phyloP scores from a whole-genome alignment of 2,329 filamentous ascomycete species.

The Arthrinium phaeospermum region DNA sequence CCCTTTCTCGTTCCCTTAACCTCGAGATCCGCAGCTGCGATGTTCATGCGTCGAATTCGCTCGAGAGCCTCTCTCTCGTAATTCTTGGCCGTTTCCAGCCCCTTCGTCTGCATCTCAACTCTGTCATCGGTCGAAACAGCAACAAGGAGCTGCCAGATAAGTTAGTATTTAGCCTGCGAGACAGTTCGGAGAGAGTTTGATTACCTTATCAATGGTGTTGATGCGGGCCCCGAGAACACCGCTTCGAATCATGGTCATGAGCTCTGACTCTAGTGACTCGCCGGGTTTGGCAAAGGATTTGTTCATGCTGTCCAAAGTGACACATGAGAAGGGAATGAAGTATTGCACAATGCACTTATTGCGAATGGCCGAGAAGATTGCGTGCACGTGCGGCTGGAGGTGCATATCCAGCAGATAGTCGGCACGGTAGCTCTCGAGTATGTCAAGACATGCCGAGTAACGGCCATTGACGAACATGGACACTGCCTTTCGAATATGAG shows the following conservation, averaged over 20 bases:
- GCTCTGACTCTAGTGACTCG: constrained; percentile 72
- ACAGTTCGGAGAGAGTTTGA: constrained; percentile 24
- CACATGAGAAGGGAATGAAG: constrained; percentile 86
- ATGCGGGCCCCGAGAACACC: constrained; percentile 78
- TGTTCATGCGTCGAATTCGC: constrained; percentile 77
- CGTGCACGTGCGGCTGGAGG: constrained; percentile 73
- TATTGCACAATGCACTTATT: constrained; percentile 94
- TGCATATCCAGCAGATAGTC: constrained; percentile 94
- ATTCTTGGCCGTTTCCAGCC: constrained; percentile 69
- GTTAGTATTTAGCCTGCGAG: constrained; percentile 27
- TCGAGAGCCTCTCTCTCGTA: constrained; percentile 80
- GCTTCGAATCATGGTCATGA: constrained; percentile 77
- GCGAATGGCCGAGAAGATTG: constrained; percentile 76
- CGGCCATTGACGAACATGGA: constrained; percentile 88
- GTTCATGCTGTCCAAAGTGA: constrained; percentile 80
- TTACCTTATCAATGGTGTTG: constrained; percentile 78
- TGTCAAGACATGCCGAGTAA: constrained; percentile 83
- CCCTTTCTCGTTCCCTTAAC: constrained; percentile 51
- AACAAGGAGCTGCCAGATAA: constrained; percentile 65
- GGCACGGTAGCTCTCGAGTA: constrained; percentile 78
- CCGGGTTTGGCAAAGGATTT: constrained; percentile 73
- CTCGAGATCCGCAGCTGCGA: constrained; percentile 77
- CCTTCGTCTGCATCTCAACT: constrained; percentile 70
- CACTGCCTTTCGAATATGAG: constrained; percentile 91
- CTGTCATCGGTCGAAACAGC: constrained; percentile 72